A percentile compares a stretch with the other conserved stretches of the same genome.
phyloP scores from a whole-genome alignment of 345 rosid genomes.

The Bretschneidera sinensis region DNA sequence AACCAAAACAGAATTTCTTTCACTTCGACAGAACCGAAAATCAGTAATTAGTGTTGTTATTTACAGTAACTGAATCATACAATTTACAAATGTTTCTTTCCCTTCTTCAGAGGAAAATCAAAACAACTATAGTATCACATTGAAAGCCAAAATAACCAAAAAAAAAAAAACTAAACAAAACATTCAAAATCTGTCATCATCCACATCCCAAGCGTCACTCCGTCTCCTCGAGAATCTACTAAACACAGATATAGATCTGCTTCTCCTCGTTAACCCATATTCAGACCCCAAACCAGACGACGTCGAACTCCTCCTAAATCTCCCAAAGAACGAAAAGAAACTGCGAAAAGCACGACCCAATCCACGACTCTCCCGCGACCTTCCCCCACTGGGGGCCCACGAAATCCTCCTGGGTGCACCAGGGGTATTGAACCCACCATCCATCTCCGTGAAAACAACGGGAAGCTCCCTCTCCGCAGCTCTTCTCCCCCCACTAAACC shows the following conservation, averaged over 20 bases:
- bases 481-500: conserved; percentile 48
- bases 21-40: conserved; percentile 3
- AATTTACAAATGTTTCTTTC: conserved; percentile 27
- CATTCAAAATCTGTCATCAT: conserved; percentile 21
- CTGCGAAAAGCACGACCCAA: conserved; percentile 36
- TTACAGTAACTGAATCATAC: conserved; percentile 32
- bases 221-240: conserved; percentile 33
- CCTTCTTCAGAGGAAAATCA: conserved; percentile 19
- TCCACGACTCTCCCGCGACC: conserved; percentile 43
- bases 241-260: conserved; percentile 21
- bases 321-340: conserved; percentile 38
- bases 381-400: conserved; percentile 44
- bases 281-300: conserved; percentile 21
- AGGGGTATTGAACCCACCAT: conserved; percentile 41
- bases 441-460: conserved; percentile 55
- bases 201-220: conserved; percentile 17
- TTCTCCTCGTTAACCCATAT: conserved; percentile 27
- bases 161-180: conserved; percentile 11
- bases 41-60: conserved; percentile 19
- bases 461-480: conserved; percentile 47
- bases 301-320: conserved; percentile 27
- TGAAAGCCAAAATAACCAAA: conserved; percentile 12
- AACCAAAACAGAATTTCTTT: conserved; percentile 19
- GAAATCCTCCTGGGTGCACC: conserved; percentile 50
- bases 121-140: conserved; percentile 15